Conservation (phyloP, 2,329 filamentous ascomycete genomes). For the Bipolaris gigantea region DNA sequence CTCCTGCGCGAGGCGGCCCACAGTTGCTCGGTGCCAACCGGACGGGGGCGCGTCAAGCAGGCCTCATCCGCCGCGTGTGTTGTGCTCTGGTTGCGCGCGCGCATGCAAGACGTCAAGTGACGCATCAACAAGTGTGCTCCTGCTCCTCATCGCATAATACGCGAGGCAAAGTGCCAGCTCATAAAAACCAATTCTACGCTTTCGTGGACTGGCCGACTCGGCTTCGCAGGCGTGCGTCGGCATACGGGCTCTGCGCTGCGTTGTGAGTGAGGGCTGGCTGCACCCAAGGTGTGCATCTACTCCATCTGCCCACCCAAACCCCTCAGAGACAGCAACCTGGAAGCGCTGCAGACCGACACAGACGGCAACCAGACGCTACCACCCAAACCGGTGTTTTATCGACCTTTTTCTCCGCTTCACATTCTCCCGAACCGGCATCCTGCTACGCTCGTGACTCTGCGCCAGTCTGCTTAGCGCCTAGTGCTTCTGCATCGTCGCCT, state of each 20-base stretch:
- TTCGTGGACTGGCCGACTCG: conserved; percentile 35
- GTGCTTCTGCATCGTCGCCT: conserved; percentile 37
- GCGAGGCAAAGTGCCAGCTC: conserved; percentile 36
- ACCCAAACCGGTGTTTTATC: conserved; percentile 38
- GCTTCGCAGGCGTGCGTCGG: conserved; percentile 27
- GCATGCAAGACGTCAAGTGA: conserved; percentile 38
- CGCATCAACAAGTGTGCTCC: conserved; percentile 37
- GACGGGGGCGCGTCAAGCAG: conserved; percentile 24
- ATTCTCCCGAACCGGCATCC: conserved; percentile 29
- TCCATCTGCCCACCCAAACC: conserved; percentile 8
- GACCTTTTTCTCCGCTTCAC: conserved; percentile 29
- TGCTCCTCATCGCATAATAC: conserved; percentile 37
- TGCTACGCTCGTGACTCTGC: conserved; percentile 34
- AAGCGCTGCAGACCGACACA: conserved; percentile 13
- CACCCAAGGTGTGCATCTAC: conserved; percentile 18
- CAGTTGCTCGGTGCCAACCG: conserved; percentile 7
- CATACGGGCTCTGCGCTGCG: conserved; percentile 25
- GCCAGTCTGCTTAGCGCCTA: conserved; percentile 40
- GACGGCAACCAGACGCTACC: conserved; percentile 28
- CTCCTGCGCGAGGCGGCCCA: conserved; percentile 27
- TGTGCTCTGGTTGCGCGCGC: conserved; percentile 40
- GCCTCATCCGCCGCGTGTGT: conserved; percentile 26
- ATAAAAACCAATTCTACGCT: conserved; percentile 33
- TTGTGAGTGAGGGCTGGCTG: conserved; percentile 17
- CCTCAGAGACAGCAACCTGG: conserved; percentile 17